Evolutionary conservation across 2,329 filamentous ascomycete genomes (phyloP).

Genomic region (Cytospora piceicola): DNA sequence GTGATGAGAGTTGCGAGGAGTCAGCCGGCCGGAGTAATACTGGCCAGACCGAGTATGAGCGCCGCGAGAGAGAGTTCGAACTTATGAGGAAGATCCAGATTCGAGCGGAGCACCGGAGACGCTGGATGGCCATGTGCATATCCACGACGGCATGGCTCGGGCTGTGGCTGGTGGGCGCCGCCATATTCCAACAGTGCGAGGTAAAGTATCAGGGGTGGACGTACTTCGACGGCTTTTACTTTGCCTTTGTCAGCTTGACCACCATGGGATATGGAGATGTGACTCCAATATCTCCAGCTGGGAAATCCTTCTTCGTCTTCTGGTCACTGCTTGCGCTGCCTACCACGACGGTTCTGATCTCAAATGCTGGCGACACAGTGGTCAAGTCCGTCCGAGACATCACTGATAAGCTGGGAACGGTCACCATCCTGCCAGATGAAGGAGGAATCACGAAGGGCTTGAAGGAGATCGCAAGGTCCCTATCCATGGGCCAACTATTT

Average conservation of each 20-base stretch:
- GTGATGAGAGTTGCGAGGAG: slow-evolving; percentile 31
- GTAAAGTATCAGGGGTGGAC: slow-evolving; percentile 61
- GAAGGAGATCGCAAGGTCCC: slow-evolving; percentile 46
- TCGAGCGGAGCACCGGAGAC: slow-evolving; percentile 65
- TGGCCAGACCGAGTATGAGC: slow-evolving; percentile 54
- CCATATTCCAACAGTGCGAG: slow-evolving; percentile 67
- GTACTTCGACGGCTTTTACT: slow-evolving; percentile 85
- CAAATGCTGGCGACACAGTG: slow-evolving; percentile 82
- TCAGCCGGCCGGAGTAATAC: slow-evolving; percentile 30
- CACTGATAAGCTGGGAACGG: slow-evolving; percentile 59
- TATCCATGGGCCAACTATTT: slow-evolving; percentile 52
- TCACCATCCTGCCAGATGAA: slow-evolving; percentile 65
- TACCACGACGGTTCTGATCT: slow-evolving; percentile 85
- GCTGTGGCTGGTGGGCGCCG: slow-evolving; percentile 80
- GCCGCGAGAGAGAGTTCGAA: slow-evolving; percentile 72
- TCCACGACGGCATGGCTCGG: slow-evolving; percentile 71
- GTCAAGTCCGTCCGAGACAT: slow-evolving; percentile 63
- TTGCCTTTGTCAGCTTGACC: slow-evolving; percentile 79
- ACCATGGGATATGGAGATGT: slow-evolving; percentile 89
- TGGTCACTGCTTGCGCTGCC: slow-evolving; percentile 87
- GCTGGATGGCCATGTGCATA: slow-evolving; percentile 73
- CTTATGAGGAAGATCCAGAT: slow-evolving; percentile 82
- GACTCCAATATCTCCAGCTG: slow-evolving; percentile 75
- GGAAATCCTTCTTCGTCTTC: slow-evolving; percentile 87
- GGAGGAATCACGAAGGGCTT: slow-evolving; percentile 50